Percentiles rank a stretch among this genome's conserved stretches.
Evolutionary conservation across 768 basidiomycete genomes (phyloP).

Genomic region (Pleurotus tuoliensis): DNA sequence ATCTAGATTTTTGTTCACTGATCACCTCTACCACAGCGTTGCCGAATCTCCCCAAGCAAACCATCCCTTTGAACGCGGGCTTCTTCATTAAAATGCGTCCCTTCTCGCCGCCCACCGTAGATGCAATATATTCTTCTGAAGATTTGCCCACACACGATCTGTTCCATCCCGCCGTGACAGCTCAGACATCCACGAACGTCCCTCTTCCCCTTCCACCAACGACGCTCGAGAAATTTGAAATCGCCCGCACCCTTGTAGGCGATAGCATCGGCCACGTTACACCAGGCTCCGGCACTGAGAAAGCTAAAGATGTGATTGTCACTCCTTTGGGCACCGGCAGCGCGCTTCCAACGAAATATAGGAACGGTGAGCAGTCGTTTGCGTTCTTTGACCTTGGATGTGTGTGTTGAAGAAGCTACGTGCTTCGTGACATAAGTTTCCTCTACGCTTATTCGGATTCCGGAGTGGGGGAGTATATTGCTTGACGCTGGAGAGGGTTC

Average conservation of each 20-base stretch:
- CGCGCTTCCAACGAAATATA: slow-evolving; percentile 77
- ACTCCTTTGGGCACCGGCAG: slow-evolving; percentile 88
- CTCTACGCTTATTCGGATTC: slow-evolving; percentile 73
- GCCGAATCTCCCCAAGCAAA: slow-evolving; percentile 43
- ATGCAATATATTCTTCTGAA: slow-evolving; percentile 19
- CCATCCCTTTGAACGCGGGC: slow-evolving; percentile 37
- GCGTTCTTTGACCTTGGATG: neutral
- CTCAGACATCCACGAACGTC: slow-evolving; percentile 18
- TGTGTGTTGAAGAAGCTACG: neutral
- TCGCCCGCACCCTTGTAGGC: slow-evolving; percentile 25
- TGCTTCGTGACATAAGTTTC: slow-evolving; percentile 44
- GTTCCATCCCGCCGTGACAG: slow-evolving; percentile 35
- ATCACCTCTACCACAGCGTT: slow-evolving; percentile 22
- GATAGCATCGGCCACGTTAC: neutral
- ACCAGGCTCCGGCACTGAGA: slow-evolving; percentile 10
- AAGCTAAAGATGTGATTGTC: slow-evolving; percentile 64
- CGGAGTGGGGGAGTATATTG: slow-evolving; percentile 67
- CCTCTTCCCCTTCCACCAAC: slow-evolving; percentile 26
- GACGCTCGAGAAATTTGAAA: slow-evolving; percentile 34
- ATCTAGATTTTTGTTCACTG: neutral
- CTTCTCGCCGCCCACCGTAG: slow-evolving; percentile 32
- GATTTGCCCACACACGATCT: slow-evolving; percentile 22
- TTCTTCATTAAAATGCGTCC: slow-evolving; percentile 45
- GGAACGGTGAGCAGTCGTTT: slow-evolving; percentile 63
- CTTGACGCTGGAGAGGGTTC: slow-evolving; percentile 92